These are phyloP conservation scores for carrot (Daucus carota) DNA, from an alignment of 129 eudicot genomes.

Conservation along the genomic window DH1_v3.0 NC_030386.2:4418001-4418500, in stretches of 20 bases:
- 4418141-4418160: conserved; percentile 52
- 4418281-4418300: background rate
- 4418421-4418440: background rate
- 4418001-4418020: conserved; percentile 12
- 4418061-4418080: conserved; percentile 13
- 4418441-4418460: background rate
- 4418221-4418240: conserved; percentile 38
- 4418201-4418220: conserved; percentile 28
- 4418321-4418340: background rate
- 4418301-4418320: background rate
- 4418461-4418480: background rate
- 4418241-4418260: background rate
- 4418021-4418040: conserved; percentile 15
- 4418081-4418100: conserved; percentile 44
- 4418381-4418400: background rate
- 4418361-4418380: background rate
- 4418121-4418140: conserved; percentile 74
- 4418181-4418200: conserved; percentile 27
- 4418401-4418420: background rate
- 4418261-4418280: background rate
- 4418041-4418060: conserved; percentile 7
- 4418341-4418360: background rate
- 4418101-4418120: conserved; percentile 62
- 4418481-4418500: background rate
- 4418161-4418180: conserved; percentile 58